These are phyloP conservation scores for Candida buenavistaensis DNA, from an alignment of 1,139 yeast genomes.

Conservation along the genomic window DNA sequence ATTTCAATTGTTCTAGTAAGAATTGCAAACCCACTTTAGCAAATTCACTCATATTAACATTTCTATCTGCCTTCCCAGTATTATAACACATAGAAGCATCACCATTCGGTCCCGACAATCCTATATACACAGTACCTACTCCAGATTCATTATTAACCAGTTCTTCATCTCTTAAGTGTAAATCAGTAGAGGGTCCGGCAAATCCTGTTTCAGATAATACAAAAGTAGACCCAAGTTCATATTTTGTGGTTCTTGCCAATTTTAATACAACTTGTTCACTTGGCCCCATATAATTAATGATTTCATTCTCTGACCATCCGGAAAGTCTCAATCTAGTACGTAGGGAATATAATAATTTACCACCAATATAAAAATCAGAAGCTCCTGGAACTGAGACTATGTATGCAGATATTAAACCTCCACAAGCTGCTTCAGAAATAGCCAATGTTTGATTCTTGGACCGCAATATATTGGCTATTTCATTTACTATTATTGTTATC, in stretches of 20 bases:
- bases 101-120: conserved; percentile 66
- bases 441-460: conserved; percentile 64
- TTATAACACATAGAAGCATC: conserved; percentile 50
- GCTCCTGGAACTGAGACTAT: conserved; percentile 85
- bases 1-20: conserved; percentile 42
- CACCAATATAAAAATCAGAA: conserved; percentile 78
- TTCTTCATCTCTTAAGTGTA: conserved; percentile 28
- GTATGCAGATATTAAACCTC: conserved; percentile 80
- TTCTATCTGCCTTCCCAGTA: conserved; percentile 52
- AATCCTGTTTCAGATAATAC: conserved; percentile 85
- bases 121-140: conserved; percentile 72
- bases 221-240: conserved; percentile 81
- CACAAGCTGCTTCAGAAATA: conserved; percentile 87
- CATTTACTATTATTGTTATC: conserved; percentile 47
- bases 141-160: conserved; percentile 16
- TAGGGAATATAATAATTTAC: conserved; percentile 75
- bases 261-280: conserved; percentile 72
- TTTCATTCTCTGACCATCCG: conserved; percentile 77
- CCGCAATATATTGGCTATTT: conserved; percentile 58
- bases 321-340: conserved; percentile 70
- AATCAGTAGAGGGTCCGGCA: conserved; percentile 70
- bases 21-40: conserved; percentile 68
- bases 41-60: conserved; percentile 71
- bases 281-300: conserved; percentile 75
- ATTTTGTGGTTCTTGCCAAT: conserved; percentile 73